These are phyloP conservation scores for Colletotrichum costaricense DNA, from an alignment of 2,329 filamentous ascomycete genomes.

Conservation along the genomic window DNA sequence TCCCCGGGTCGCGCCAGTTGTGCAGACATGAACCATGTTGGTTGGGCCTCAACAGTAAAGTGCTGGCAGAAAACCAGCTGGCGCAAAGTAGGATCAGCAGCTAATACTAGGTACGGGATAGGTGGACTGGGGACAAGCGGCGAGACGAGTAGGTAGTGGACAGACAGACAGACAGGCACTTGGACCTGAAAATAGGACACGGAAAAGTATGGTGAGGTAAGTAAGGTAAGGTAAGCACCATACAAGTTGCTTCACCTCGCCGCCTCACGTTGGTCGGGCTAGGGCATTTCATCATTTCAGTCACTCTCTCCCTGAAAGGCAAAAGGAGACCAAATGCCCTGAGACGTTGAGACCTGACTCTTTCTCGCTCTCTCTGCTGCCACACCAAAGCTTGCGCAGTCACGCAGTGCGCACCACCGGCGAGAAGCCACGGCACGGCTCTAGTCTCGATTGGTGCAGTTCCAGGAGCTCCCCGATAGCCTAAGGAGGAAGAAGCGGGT, in stretches of 20 bases:
- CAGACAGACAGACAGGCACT: neutral
- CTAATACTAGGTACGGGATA: neutral
- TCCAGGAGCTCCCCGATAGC: constrained; percentile 6
- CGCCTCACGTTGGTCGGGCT: neutral
- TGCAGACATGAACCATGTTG: neutral
- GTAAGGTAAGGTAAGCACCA: neutral
- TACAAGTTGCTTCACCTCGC: neutral
- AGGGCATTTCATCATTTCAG: neutral
- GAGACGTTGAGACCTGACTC: too few relatives aligned
- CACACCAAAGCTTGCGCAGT: constrained; percentile 20
- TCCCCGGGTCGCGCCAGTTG: neutral
- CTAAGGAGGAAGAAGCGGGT: neutral
- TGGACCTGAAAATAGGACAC: constrained; percentile 5
- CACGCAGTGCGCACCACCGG: neutral
- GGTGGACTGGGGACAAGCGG: neutral
- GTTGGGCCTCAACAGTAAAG: neutral
- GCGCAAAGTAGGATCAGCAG: constrained; percentile 10
- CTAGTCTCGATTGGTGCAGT: constrained; percentile 21
- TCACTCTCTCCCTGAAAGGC: constrained; percentile 12
- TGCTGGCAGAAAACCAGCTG: neutral
- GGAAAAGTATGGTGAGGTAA: neutral
- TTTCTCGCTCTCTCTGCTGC: neutral
- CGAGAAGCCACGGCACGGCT: constrained; percentile 20
- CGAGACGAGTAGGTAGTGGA: neutral
- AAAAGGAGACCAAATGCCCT: neutral